These are phyloP conservation scores for Starmerella floris DNA, from an alignment of 805 yeast genomes.

Conservation along the genomic window DNA sequence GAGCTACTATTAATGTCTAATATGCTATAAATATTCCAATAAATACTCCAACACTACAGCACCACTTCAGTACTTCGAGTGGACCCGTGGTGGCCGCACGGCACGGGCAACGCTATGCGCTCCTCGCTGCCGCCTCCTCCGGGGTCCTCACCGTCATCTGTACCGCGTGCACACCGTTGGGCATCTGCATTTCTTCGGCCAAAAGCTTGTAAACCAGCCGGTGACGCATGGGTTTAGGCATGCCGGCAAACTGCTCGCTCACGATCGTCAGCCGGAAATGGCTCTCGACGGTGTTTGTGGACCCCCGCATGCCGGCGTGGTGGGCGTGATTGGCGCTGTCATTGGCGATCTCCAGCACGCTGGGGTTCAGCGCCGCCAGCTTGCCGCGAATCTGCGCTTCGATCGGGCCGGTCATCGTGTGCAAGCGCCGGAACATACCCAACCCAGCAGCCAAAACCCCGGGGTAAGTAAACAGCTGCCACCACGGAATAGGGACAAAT, in stretches of 20 bases:
- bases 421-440: too few species aligned
- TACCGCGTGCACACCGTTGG: slow-evolving; percentile 71
- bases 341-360: slow-evolving; percentile 42
- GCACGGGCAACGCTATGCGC: too few species aligned
- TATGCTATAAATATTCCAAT: too few species aligned
- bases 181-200: slow-evolving; percentile 51
- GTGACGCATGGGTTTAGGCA: slow-evolving; percentile 61
- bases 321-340: slow-evolving; percentile 83
- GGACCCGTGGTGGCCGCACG: too few species aligned
- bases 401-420: slow-evolving; percentile 27
- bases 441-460: too few species aligned
- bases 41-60: too few species aligned
- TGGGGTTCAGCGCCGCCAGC: slow-evolving; percentile 35
- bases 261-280: slow-evolving; percentile 72
- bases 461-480: too few species aligned
- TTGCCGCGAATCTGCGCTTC: slow-evolving; percentile 37
- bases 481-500: too few species aligned
- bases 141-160: slow-evolving; percentile 74
- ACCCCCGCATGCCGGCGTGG: slow-evolving; percentile 69
- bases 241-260: slow-evolving; percentile 52
- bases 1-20: too few species aligned
- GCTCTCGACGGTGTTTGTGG: slow-evolving; percentile 58
- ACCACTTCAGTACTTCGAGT: too few species aligned
- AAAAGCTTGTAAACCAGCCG: slow-evolving; percentile 55
- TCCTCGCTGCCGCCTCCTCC: slow-evolving; percentile 17